Percentiles rank a stretch among this genome's conserved stretches.
These are phyloP conservation scores for Lentinula novae-zelandiae DNA, from an alignment of 1,284 basidiomycete species.

Conservation along the genomic window DNA sequence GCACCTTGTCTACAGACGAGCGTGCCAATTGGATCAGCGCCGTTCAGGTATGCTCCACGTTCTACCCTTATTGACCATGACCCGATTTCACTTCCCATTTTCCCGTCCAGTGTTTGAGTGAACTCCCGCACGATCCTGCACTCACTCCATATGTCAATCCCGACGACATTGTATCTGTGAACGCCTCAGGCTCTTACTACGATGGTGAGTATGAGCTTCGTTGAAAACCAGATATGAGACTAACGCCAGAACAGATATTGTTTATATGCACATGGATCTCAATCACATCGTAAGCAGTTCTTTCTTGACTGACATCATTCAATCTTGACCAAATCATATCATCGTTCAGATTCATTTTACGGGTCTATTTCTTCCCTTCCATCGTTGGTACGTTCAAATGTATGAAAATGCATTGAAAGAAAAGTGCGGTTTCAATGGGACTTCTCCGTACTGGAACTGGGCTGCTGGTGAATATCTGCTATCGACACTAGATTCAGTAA, in stretches of 20 bases:
- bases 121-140: conserved; percentile 25
- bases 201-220: conserved; percentile 21
- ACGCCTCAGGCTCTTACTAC: conserved; percentile 30
- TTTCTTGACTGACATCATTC: background rate
- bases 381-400: conserved; percentile 31
- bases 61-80: background rate
- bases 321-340: background rate
- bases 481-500: background rate
- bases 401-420: conserved; percentile 29
- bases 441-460: conserved; percentile 39
- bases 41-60: conserved; percentile 16
- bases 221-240: background rate
- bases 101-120: conserved; percentile 26
- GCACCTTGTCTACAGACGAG: conserved; percentile 18
- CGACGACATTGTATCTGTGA: conserved; percentile 26
- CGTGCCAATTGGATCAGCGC: conserved; percentile 22
- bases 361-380: conserved; percentile 35
- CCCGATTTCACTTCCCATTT: background rate
- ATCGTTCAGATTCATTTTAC: conserved; percentile 30
- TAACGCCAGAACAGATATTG: conserved; percentile 24
- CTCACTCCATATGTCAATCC: conserved; percentile 25
- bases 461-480: conserved; percentile 23
- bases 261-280: conserved; percentile 35
- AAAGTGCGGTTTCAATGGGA: conserved; percentile 31
- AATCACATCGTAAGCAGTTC: conserved; percentile 21